Evolutionary conservation across 2,329 filamentous ascomycete genomes (phyloP).

Genomic region (Penicillium digitatum): DNA sequence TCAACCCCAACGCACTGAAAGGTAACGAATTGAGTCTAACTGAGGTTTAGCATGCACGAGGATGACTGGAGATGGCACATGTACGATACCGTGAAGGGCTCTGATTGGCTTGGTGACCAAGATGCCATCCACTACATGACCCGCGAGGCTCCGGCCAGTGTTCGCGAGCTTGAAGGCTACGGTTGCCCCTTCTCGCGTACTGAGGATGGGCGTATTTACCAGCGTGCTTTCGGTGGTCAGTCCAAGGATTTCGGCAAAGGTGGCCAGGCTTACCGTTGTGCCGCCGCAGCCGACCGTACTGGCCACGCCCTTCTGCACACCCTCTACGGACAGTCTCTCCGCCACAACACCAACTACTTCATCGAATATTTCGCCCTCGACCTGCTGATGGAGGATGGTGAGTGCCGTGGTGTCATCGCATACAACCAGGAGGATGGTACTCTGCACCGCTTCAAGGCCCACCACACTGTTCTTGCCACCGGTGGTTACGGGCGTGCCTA

Average conservation of each 20-base stretch:
- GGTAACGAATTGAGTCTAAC: conserved; percentile 20
- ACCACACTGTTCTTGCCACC: conserved; percentile 95
- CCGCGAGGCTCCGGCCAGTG: conserved; percentile 82
- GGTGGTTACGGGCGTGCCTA: conserved; percentile 97
- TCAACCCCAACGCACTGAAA: neutral
- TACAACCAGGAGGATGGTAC: conserved; percentile 99
- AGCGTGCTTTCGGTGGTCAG: conserved; percentile 97
- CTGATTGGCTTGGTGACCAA: conserved; percentile 95
- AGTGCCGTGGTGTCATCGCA: conserved; percentile 92
- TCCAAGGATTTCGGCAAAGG: conserved; percentile 94
- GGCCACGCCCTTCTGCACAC: conserved; percentile 97
- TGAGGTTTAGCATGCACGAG: conserved; percentile 76
- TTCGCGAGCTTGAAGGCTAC: conserved; percentile 95
- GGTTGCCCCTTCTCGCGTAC: conserved; percentile 91
- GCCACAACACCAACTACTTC: conserved; percentile 99
- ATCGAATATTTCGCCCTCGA: conserved; percentile 98
- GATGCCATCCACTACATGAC: conserved; percentile 99
- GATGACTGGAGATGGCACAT: conserved; percentile 99
- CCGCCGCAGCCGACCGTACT: conserved; percentile 91
- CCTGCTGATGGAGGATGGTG: conserved; percentile 94
- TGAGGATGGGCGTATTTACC: conserved; percentile 95
- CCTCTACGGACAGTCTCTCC: conserved; percentile 92
- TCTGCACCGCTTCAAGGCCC: conserved; percentile 90
- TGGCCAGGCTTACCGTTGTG: conserved; percentile 96
- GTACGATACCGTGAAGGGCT: conserved; percentile 98